Base-by-base conservation (phyloP, 768 basidiomycete species). In the Leccinum ochraceum region DNA sequence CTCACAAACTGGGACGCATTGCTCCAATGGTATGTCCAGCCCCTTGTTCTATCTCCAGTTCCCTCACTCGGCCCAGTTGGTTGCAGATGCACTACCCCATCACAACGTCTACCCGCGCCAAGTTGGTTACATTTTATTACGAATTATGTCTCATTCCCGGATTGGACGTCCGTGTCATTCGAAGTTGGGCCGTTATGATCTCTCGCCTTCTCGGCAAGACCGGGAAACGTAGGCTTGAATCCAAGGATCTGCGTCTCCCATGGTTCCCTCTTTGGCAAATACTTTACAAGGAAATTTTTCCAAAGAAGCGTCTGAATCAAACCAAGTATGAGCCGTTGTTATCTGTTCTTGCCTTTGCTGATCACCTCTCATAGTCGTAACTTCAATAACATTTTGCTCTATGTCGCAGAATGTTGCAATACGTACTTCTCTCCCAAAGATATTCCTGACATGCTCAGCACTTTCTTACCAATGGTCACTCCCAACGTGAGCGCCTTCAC, bases 21-120 rank as follows among this genome's bases (percentile, higher is more conserved):
- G 75, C 77, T 94, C 34, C 89, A 92, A 77, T 91, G 89, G 91
- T 87, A 69, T 63, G 80, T 68, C 54, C 36, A 6, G 37, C 49
- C 53, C 36, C 56, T n/a, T 48, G 39, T 60, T 10, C 49, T 8
- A 10, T 58, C 36, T 24, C 34, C 28, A 13, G 20, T 51, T 42
- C 28, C 39, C 63, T 65, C 13, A 73, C 50, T n/a, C 32, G 28
- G 32, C 48, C 37, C 37, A 93, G 91, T 73, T 94, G 92, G 91
- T 71, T 93, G 53, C 77, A 88, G 64, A 85, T 93, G 86, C 85
- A 86, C 44, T 94, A 93, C 72, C 92, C 91, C 3, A 82, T 94
- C 66, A 74, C 82, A 49, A 89, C 83, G 60, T 67, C 84, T 34
- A 85, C 84, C 51, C 88, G 92, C 17, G 86, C 87, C 22, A 87